phyloP scores from a whole-genome alignment of 805 yeast genomes.

The Osmozyma mogii region DNA sequence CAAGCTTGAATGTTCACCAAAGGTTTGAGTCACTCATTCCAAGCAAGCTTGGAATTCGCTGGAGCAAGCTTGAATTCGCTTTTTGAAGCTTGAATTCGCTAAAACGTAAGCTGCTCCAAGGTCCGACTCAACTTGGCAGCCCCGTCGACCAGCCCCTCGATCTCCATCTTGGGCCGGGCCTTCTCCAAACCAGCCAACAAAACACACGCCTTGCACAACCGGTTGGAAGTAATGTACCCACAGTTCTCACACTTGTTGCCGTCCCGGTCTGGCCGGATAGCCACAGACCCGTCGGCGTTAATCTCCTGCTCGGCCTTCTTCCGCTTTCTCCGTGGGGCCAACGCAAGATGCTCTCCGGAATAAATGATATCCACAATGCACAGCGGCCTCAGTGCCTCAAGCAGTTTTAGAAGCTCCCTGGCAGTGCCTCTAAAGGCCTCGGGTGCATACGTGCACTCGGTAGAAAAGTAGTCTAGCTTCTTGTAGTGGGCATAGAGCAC shows the following conservation, averaged over 20 bases:
- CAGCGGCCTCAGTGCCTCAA: constrained; percentile 86
- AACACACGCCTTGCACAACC: constrained; percentile 88
- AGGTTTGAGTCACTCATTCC: too few species aligned
- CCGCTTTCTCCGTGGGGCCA: constrained; percentile 49
- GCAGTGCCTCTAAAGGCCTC: constrained; percentile 99
- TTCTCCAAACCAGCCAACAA: constrained; percentile 77
- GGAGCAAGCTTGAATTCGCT: too few species aligned
- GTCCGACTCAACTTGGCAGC: constrained; percentile 57
- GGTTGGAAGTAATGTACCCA: constrained; percentile 85
- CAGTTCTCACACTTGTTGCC: constrained; percentile 80
- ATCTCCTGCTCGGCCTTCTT: constrained; percentile 40
- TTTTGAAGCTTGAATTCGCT: too few species aligned
- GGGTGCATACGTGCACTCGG: constrained; percentile 97
- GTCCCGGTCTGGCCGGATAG: constrained; percentile 36
- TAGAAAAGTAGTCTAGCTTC: constrained; percentile 88
- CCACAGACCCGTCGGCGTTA: constrained; percentile 55
- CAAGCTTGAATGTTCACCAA: too few species aligned
- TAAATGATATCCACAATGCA: constrained; percentile 91
- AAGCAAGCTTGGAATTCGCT: too few species aligned
- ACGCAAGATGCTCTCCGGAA: constrained; percentile 80
- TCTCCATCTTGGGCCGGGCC: constrained; percentile 55
- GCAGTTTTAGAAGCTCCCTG: constrained; percentile 78
- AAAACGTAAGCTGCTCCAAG: constrained; percentile 60
- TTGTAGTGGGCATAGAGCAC: constrained; percentile 96
- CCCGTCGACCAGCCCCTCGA: constrained; percentile 52